Conservation (phyloP, 805 yeast species). For the Ogataea neopini region DNA sequence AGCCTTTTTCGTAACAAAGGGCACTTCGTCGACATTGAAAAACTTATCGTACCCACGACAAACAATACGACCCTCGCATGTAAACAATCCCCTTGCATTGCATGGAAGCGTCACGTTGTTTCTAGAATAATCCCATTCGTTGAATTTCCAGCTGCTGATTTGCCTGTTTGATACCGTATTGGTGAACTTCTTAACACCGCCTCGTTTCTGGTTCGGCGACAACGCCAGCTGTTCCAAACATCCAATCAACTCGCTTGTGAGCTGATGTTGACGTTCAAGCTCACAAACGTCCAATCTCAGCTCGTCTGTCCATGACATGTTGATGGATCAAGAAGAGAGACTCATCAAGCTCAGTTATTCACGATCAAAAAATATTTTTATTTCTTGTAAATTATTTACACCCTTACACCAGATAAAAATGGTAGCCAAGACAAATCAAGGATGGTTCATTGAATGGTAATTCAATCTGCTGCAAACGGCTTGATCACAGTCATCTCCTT, state of each 20-base stretch:
- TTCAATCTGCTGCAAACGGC: slow-evolving; percentile 31
- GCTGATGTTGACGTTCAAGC: slow-evolving; percentile 1
- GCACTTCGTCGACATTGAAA: slow-evolving; percentile 74
- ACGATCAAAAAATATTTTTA: no score
- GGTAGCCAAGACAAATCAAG: no score
- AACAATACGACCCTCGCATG: slow-evolving; percentile 47
- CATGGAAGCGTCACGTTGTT: slow-evolving; percentile 59
- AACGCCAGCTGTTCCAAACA: slow-evolving; percentile 16
- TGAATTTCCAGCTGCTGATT: slow-evolving; percentile 69
- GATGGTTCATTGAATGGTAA: no score
- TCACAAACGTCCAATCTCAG: neutral
- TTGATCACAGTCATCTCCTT: slow-evolving; percentile 27
- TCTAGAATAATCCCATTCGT: slow-evolving; percentile 83
- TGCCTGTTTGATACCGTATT: slow-evolving; percentile 25
- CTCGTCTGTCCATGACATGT: slow-evolving; percentile 4
- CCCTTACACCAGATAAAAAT: no score
- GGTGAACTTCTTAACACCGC: slow-evolving; percentile 28
- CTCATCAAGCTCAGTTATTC: no score
- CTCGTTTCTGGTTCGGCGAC: slow-evolving; percentile 19
- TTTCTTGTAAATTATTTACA: no score
- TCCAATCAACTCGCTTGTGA: slow-evolving; percentile 14
- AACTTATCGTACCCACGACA: slow-evolving; percentile 94
- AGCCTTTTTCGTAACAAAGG: slow-evolving; percentile 48
- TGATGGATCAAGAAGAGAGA: neutral
- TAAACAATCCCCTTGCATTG: slow-evolving; percentile 84